Base-by-base conservation (phyloP, 352 stramenopile species). In the Pythium rhizo-oryzae region DNA sequence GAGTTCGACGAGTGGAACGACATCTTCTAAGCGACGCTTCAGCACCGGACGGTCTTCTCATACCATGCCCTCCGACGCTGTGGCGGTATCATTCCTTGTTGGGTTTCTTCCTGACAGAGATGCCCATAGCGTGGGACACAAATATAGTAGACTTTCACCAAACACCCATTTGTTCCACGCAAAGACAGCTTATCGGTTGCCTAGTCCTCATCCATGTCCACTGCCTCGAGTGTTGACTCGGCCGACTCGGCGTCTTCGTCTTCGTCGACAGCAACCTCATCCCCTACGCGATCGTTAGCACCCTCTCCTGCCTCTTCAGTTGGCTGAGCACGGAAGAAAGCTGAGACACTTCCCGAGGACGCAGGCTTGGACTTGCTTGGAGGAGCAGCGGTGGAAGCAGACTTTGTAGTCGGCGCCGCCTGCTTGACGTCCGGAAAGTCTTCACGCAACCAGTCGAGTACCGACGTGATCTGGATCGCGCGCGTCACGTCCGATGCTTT, bases 1-100 rank as follows among this genome's bases (percentile, higher is more conserved):
- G 84, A 95, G 77, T 93, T 95, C 59, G 85, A 96, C 65, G 81
- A 91, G 57, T 95, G 87, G 87, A 93, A 93, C 70, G 87, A 95
- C 68, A 92, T 95, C 64, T 95, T 95, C 81, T 95, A 91, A 76
- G 62, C 47, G 41, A 24, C 23, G 21, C 23, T 19, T 59, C 6
- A 19, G 15, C 21, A 44, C 21, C 13, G 21, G 25, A 5, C 50
- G n/a, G 41, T 30, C 52, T 57, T 62, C 19, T 33, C 47, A 47
- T 50, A 21, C 25, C 21, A 16, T 28, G 12, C 35, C 54, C 39
- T 9, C 18, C 43, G 28, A 49, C 37, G 43, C n/a, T 49, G 23
- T 11, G 5, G 52, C 2, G 35, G 28, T 33, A 6, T 33, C 18
- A 41, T 43, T 24, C 50, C 23, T 3, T 21, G 28, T 30, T 7